Percentiles rank a stretch among this genome's conserved stretches.
Evolutionary conservation across 2,329 filamentous ascomycete genomes (phyloP).

Genomic region (Clonostachys solani): DNA sequence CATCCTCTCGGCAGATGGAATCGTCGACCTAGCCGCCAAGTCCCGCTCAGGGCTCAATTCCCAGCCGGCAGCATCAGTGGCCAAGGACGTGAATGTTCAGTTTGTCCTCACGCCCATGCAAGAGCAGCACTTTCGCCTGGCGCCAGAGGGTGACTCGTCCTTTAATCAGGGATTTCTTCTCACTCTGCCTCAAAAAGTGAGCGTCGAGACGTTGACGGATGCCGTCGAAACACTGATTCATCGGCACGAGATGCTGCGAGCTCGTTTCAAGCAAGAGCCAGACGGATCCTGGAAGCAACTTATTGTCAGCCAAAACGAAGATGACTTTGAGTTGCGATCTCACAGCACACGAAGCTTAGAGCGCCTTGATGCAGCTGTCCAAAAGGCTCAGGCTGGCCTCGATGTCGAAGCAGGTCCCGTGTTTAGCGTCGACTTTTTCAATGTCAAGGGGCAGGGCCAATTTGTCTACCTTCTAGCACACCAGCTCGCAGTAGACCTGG

Average conservation of each 20-base stretch:
- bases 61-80: constrained; percentile 13
- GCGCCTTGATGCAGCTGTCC: not conserved
- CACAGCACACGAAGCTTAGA: not conserved
- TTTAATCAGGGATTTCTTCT: not conserved
- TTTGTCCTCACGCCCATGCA: constrained; percentile 5
- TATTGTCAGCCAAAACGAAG: constrained; percentile 1
- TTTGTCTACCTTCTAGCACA: not conserved
- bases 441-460: not conserved
- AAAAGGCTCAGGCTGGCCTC: constrained; percentile 3
- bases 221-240: not conserved
- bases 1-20: constrained; percentile 4
- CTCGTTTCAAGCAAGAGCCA: not conserved
- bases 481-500: not conserved
- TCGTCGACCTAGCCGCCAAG: not conserved
- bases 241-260: not conserved
- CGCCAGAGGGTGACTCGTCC: not conserved
- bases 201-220: not conserved
- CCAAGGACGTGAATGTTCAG: constrained; percentile 38
- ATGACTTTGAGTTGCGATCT: not conserved
- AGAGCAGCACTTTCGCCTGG: constrained; percentile 1
- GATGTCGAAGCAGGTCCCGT: constrained; percentile 5
- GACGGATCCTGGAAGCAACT: not conserved
- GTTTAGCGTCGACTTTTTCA: constrained; percentile 3
- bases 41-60: too few relatives aligned
- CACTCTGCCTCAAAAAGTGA: not conserved